phyloP scores from a whole-genome alignment of 192 early-diverging fungal species.

The Mortierella claussenii region DNA sequence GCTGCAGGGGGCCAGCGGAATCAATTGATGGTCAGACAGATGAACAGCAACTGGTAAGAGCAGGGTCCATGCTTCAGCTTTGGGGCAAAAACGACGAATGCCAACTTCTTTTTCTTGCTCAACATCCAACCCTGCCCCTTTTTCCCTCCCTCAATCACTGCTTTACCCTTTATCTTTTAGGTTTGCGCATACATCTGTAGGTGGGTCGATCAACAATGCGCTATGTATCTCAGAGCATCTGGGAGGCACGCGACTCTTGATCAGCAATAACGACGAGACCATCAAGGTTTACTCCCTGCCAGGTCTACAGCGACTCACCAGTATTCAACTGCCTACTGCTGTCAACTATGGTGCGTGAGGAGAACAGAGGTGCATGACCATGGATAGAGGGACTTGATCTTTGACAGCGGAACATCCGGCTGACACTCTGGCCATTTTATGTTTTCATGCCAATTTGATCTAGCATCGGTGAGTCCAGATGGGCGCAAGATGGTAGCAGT shows the following conservation, averaged over 20 bases:
- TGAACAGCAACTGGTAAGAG: constrained; percentile 68
- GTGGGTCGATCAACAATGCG: constrained; percentile 85
- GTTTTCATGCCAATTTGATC: too few relatives aligned
- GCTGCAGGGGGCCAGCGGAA: constrained; percentile 93
- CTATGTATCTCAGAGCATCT: constrained; percentile 71
- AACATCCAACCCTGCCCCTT: too few relatives aligned
- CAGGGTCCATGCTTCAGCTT: too few relatives aligned
- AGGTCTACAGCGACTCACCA: constrained; percentile 75
- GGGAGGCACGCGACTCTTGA: constrained; percentile 76
- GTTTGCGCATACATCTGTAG: constrained; percentile 38
- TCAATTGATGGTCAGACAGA: constrained; percentile 81
- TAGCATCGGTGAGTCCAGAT: constrained; percentile 90
- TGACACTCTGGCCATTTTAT: too few relatives aligned
- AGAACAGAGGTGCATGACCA: too few relatives aligned
- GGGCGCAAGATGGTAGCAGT: constrained; percentile 92
- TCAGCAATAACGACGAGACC: constrained; percentile 95
- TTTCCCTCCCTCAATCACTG: too few relatives aligned
- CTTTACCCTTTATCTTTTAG: too few relatives aligned
- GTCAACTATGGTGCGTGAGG: constrained; percentile 83
- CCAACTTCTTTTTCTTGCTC: too few relatives aligned
- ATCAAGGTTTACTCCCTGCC: constrained; percentile 92
- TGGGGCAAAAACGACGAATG: too few relatives aligned
- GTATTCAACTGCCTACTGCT: constrained; percentile 85
- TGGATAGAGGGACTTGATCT: too few relatives aligned
- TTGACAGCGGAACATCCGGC: too few relatives aligned